phyloP scores from a whole-genome alignment of 345 rosid species.

The Sonneratia alba region DNA sequence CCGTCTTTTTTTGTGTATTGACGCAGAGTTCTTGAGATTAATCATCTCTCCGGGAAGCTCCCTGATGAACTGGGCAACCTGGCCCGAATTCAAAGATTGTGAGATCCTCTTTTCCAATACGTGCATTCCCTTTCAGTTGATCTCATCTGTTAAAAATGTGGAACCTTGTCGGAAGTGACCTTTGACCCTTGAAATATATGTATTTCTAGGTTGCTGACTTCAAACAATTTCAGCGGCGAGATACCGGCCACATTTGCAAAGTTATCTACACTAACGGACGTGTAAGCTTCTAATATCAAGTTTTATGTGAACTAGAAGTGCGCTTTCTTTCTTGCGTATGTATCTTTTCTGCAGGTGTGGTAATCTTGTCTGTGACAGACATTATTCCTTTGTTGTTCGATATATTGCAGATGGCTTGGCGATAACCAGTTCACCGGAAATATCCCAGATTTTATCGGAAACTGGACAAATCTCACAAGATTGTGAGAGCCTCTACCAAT shows the following conservation, averaged over 20 bases:
- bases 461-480: neutral
- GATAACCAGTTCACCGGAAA: slow-evolving; percentile 11
- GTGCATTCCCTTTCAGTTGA: neutral
- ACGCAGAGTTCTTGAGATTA: slow-evolving; percentile 23
- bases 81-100: neutral
- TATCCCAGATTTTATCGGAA: slow-evolving; percentile 10
- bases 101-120: neutral
- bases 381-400: neutral
- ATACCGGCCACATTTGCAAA: slow-evolving; percentile 9
- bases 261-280: neutral
- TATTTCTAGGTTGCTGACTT: neutral
- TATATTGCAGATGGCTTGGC: neutral
- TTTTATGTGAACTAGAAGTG: neutral
- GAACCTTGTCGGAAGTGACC: too few species aligned
- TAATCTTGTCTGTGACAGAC: too few species aligned
- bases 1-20: neutral
- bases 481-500: slow-evolving; percentile 5
- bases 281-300: slow-evolving; percentile 2
- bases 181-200: too few species aligned
- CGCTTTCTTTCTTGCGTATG: neutral
- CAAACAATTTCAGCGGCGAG: slow-evolving; percentile 11
- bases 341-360: neutral
- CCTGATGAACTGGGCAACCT: slow-evolving; percentile 37
- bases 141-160: neutral
- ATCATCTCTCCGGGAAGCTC: slow-evolving; percentile 28